Evolutionary conservation across 2,329 filamentous ascomycete species (phyloP).

Genomic region (Aspergillus melleus): DNA sequence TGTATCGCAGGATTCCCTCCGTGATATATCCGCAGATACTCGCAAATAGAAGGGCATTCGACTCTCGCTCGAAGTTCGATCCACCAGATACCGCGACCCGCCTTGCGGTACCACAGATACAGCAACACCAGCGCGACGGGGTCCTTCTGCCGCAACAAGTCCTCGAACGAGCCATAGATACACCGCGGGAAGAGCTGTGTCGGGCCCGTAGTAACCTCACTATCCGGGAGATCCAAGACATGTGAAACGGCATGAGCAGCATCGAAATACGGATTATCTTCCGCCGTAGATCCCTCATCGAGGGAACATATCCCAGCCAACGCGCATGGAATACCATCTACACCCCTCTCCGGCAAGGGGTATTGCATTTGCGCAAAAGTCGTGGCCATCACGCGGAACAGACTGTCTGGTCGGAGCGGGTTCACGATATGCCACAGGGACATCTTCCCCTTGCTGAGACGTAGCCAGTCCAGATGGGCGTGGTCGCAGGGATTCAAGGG

Average conservation of each 20-base stretch:
- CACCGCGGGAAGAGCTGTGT: slow-evolving; percentile 36
- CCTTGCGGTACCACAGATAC: slow-evolving; percentile 47
- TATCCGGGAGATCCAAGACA: slow-evolving; percentile 31
- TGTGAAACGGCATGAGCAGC: slow-evolving; percentile 40
- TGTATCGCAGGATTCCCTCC: slow-evolving; percentile 24
- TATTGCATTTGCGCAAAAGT: slow-evolving; percentile 40
- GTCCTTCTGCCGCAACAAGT: slow-evolving; percentile 34
- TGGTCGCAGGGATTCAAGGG: slow-evolving; percentile 49
- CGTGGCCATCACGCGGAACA: slow-evolving; percentile 41
- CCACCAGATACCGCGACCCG: slow-evolving; percentile 46
- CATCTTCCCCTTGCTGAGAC: slow-evolving; percentile 57
- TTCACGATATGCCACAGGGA: slow-evolving; percentile 55
- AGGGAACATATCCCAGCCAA: slow-evolving; percentile 28
- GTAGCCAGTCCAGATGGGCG: slow-evolving; percentile 59
- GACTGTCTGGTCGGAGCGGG: slow-evolving; percentile 49
- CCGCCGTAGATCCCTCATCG: slow-evolving; percentile 31
- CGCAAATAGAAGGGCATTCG: slow-evolving; percentile 45
- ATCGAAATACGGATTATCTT: slow-evolving; percentile 41
- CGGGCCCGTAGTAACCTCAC: slow-evolving; percentile 20
- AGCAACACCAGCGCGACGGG: slow-evolving; percentile 43
- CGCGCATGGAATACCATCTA: slow-evolving; percentile 19
- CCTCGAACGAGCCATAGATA: slow-evolving; percentile 37
- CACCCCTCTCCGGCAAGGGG: slow-evolving; percentile 29
- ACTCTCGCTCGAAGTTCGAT: slow-evolving; percentile 44
- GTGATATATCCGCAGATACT: slow-evolving; percentile 39